phyloP scores from a whole-genome alignment of 2,329 filamentous ascomycete genomes.

The Chaetomiaceae sp. region DNA sequence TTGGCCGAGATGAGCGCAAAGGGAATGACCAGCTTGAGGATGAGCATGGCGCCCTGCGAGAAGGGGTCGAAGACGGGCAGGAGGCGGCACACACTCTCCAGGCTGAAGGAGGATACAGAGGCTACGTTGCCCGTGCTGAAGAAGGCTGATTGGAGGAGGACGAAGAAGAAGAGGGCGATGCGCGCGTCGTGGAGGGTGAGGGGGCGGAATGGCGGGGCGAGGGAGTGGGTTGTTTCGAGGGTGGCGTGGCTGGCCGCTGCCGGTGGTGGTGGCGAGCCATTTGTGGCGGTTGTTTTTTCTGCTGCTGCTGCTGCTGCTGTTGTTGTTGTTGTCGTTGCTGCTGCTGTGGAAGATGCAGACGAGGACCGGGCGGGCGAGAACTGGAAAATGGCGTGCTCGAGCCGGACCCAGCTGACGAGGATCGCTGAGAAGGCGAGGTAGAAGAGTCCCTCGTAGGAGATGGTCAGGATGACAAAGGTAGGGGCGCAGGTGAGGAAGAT shows the following conservation, averaged over 20 bases:
- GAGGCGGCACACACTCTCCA: slow-evolving; percentile 83
- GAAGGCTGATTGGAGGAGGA: slow-evolving; percentile 89
- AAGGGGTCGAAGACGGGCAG: slow-evolving; percentile 93
- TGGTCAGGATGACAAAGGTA: slow-evolving; percentile 90
- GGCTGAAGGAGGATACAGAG: slow-evolving; percentile 85
- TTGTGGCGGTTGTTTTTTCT: slow-evolving; percentile 1
- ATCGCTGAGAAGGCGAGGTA: slow-evolving; percentile 84
- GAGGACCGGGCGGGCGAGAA: slow-evolving; percentile 29
- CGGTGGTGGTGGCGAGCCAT: slow-evolving; percentile 23
- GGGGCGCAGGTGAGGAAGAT: slow-evolving; percentile 92
- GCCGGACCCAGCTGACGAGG: slow-evolving; percentile 81
- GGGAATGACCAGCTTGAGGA: slow-evolving; percentile 87
- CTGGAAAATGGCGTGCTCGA: slow-evolving; percentile 73
- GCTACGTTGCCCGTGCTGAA: slow-evolving; percentile 97
- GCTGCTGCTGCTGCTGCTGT: neutral
- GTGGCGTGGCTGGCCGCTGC: neutral
- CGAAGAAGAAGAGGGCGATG: slow-evolving; percentile 90
- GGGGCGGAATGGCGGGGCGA: slow-evolving; percentile 49
- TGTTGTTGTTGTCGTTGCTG: neutral
- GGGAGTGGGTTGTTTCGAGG: neutral
- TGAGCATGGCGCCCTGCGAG: slow-evolving; percentile 77
- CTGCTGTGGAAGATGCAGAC: slow-evolving; percentile 17
- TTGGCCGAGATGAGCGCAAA: slow-evolving; percentile 91
- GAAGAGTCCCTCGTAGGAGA: slow-evolving; percentile 95
- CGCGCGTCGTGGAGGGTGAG: slow-evolving; percentile 79